Conservation (phyloP, 1,284 basidiomycete genomes). For the Rhodotorula mucilaginosa region DNA sequence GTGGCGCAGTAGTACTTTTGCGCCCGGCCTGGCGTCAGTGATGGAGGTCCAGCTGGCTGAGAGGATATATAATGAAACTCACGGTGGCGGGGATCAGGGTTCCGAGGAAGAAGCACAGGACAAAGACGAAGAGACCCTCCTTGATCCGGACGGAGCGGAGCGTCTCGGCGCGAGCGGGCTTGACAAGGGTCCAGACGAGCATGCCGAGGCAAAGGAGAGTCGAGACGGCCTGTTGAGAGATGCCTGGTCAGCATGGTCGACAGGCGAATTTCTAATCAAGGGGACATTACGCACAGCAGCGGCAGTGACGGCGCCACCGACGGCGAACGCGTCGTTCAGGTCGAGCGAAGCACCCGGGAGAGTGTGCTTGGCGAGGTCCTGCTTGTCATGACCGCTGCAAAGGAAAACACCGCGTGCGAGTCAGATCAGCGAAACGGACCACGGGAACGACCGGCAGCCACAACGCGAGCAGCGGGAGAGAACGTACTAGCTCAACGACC, state of each 20-base stretch:
- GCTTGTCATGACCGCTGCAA: conserved; percentile 6
- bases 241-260: neutral
- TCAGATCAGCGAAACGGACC: no score
- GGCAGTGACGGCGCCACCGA: conserved; percentile 16
- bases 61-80: neutral
- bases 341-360: conserved; percentile 14
- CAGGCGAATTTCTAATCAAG: no score
- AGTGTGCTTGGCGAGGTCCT: conserved; percentile 1
- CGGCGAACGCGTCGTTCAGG: conserved; percentile 13
- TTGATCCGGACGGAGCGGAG: conserved; percentile 33
- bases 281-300: conserved; percentile 1
- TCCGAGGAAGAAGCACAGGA: conserved; percentile 20
- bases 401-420: neutral
- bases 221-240: conserved; percentile 14
- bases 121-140: conserved; percentile 32
- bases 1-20: conserved; percentile 13
- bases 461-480: neutral
- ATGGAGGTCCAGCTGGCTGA: no score
- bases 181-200: conserved; percentile 13
- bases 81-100: conserved; percentile 32
- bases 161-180: conserved; percentile 23
- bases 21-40: neutral
- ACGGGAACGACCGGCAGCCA: neutral
- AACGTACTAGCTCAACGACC: conserved; percentile 14
- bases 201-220: conserved; percentile 21